These are phyloP conservation scores for Albophoma yamanashiensis DNA, from an alignment of 2,329 filamentous ascomycete genomes.

Conservation along the genomic window DNA sequence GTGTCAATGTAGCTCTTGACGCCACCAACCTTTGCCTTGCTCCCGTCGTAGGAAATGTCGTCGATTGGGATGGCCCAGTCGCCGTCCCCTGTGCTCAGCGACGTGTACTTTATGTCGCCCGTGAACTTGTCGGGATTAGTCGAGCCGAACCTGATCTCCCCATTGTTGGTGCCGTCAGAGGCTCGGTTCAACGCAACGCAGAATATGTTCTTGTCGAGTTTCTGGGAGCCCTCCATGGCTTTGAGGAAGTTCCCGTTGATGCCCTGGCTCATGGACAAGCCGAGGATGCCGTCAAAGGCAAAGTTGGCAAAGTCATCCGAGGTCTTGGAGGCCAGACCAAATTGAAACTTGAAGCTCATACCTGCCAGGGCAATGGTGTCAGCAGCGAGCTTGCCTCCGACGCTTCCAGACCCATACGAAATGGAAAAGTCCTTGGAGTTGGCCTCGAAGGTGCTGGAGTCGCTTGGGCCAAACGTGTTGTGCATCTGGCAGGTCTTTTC, in stretches of 20 bases:
- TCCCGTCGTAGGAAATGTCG: constrained; percentile 52
- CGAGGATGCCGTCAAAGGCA: constrained; percentile 81
- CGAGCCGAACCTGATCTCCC: constrained; percentile 68
- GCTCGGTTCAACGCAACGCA: constrained; percentile 60
- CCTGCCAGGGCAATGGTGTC: constrained; percentile 60
- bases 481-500: constrained; percentile 58
- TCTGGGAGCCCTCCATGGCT: constrained; percentile 41
- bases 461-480: constrained; percentile 53
- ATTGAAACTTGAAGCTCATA: constrained; percentile 51
- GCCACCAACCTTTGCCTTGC: constrained; percentile 42
- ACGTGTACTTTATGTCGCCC: constrained; percentile 58
- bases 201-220: constrained; percentile 55
- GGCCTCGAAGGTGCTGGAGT: constrained; percentile 53
- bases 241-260: constrained; percentile 58
- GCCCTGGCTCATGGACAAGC: constrained; percentile 54
- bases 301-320: constrained; percentile 67
- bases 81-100: constrained; percentile 34
- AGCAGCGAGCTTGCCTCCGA: constrained; percentile 53
- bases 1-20: constrained; percentile 68
- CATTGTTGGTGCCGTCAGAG: constrained; percentile 55
- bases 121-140: constrained; percentile 56
- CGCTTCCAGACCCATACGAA: constrained; percentile 66
- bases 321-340: constrained; percentile 63
- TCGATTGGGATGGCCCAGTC: constrained; percentile 68
- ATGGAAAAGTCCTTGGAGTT: constrained; percentile 49